Conservation (phyloP, 345 rosid genomes). For the Physaria fendleri region DNA sequence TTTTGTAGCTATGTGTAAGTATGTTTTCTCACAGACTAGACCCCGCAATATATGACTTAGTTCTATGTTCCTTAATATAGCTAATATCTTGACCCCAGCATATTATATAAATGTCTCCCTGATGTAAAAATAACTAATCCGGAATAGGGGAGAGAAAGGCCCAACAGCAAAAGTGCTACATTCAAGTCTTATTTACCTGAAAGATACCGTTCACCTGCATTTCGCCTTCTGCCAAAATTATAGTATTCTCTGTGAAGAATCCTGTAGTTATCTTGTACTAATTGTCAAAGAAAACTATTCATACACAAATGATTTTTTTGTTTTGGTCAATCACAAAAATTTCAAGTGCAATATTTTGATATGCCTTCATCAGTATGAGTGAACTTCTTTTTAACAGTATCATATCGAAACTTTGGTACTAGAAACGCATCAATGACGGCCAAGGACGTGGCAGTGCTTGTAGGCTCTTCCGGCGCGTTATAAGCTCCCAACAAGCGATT, state of each 20-base stretch:
- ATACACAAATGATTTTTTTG: neutral
- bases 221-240: constrained; percentile 89
- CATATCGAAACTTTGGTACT: constrained; percentile 68
- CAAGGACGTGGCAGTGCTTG: constrained; percentile 36
- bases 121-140: neutral
- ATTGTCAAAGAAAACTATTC: constrained; percentile 46
- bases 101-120: neutral
- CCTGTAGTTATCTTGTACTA: constrained; percentile 81
- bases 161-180: neutral
- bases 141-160: neutral
- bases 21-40: neutral
- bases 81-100: constrained; percentile 6
- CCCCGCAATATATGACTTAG: neutral
- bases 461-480: constrained; percentile 48
- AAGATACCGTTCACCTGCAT: constrained; percentile 71
- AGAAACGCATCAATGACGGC: constrained; percentile 70
- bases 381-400: constrained; percentile 72
- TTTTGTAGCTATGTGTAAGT: neutral
- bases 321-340: too few relatives aligned
- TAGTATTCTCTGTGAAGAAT: constrained; percentile 82
- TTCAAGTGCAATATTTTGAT: neutral
- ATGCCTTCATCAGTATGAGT: neutral
- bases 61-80: neutral
- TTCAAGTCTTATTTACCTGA: constrained; percentile 44
- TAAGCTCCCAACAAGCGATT: constrained; percentile 57